Evolutionary conservation across 2,329 filamentous ascomycete genomes (phyloP), one percentile per base, ranked within the genome.

Genomic region (Nothopassalora personata): DNA sequence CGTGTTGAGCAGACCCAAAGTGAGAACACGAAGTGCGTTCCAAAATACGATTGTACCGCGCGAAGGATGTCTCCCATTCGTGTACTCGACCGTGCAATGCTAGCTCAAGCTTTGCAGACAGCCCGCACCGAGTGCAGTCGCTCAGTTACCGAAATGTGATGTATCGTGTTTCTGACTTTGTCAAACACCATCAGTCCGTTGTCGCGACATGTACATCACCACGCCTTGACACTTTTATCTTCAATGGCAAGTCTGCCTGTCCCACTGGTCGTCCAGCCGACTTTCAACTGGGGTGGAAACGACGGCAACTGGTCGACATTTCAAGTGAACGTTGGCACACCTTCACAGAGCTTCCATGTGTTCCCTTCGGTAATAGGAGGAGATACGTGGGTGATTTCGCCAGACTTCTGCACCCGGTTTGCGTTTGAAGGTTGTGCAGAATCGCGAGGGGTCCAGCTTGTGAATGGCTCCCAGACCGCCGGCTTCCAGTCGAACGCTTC

Each of bases 271-370:
- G 19, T 51, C 10, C 27, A 51, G 28, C 49, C 49, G 28, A 51
- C 27, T 13, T 51, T 34, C 28, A 51, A 33, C 49, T 60, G 60
- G 60, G 48, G 23, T n/a, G 58, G 60, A 1, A 60, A 62, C 34
- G 60, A 60, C 46, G 60, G 60, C 2, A 60, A 56, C 36, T 62
- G 60, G 60, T 62, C 58, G 31, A 60, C 58, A 4, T 62, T 58
- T 39, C 27, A 39, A n/a, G 34, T 62, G 8, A 39, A 47, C 11
- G 48, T 60, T 4, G 60, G 60, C 19, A 62, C 58, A 18, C 54
- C 48, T 30, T 43, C 57, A n/a, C 60, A 62, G 46, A 53, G 33
- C 5, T 61, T 61, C 19, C 10, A 51, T 9, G 53, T 61, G 7
- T 53, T 61, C 11, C 56, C 56, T 13, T 59, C 59, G 1, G 55